Percentiles rank a stretch among this genome's conserved stretches.
These are phyloP conservation scores for Tuber calosporum DNA, from an alignment of 495 filamentous ascomycete genomes.

Conservation along the genomic window DNA sequence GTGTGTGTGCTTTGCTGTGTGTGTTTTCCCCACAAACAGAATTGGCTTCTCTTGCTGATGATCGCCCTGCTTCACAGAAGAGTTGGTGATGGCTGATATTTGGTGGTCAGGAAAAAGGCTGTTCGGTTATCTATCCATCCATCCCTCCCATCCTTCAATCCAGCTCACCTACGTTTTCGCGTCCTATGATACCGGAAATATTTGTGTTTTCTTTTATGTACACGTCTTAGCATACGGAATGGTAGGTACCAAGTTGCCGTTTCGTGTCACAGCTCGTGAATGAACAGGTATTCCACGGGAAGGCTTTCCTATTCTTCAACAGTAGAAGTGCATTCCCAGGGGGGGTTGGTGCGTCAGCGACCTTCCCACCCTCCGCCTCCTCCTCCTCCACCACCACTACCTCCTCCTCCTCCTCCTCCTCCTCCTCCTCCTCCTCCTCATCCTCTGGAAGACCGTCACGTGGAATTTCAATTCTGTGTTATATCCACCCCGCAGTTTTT, in stretches of 20 bases:
- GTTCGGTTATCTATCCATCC: slow-evolving; percentile 34
- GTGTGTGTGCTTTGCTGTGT: slow-evolving; percentile 27
- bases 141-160: slow-evolving; percentile 16
- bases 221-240: slow-evolving; percentile 20
- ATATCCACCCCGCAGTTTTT: slow-evolving; percentile 16
- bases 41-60: slow-evolving; percentile 27
- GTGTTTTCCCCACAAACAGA: slow-evolving; percentile 36
- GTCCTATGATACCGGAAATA: slow-evolving; percentile 19
- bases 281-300: slow-evolving; percentile 11
- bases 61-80: slow-evolving; percentile 10
- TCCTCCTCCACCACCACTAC: not conserved
- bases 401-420: not conserved
- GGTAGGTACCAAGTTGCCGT: slow-evolving; percentile 24
- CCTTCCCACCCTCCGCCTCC: not conserved
- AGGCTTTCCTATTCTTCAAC: slow-evolving; percentile 7
- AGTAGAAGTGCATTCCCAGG: slow-evolving; percentile 13
- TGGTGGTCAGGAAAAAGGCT: slow-evolving; percentile 18
- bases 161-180: slow-evolving; percentile 21
- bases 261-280: slow-evolving; percentile 8
- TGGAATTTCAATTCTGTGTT: slow-evolving; percentile 23
- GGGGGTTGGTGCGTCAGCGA: not conserved
- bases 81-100: slow-evolving; percentile 33
- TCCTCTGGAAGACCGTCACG: slow-evolving; percentile 20
- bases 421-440: not conserved
- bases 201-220: slow-evolving; percentile 20